Conservation (phyloP, 345 rosid species). For the Microthlaspi erraticum region DNA sequence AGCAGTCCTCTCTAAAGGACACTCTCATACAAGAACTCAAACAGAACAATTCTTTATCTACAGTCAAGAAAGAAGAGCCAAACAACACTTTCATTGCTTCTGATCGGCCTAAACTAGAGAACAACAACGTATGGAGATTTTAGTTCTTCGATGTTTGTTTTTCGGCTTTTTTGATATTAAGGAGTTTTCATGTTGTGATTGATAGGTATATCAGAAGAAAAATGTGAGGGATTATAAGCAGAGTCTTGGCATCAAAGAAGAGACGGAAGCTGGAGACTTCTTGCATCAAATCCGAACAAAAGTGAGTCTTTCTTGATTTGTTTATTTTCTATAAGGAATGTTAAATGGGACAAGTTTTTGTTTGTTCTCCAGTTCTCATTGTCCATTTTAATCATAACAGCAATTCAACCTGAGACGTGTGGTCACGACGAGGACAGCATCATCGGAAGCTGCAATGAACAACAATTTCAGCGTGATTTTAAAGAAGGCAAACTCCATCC, state of each 20-base stretch:
- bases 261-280: slow-evolving; percentile 73
- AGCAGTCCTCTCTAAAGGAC: slow-evolving; percentile 43
- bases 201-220: slow-evolving; percentile 45
- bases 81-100: slow-evolving; percentile 40
- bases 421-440: slow-evolving; percentile 45
- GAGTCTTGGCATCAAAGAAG: slow-evolving; percentile 45
- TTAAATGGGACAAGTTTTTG: too few relatives aligned
- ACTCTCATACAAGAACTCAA: slow-evolving; percentile 29
- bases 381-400: slow-evolving; percentile 57
- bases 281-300: slow-evolving; percentile 80
- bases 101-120: slow-evolving; percentile 41
- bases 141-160: not conserved
- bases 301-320: too few relatives aligned
- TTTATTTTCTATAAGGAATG: too few relatives aligned
- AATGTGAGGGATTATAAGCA: slow-evolving; percentile 49
- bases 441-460: slow-evolving; percentile 50
- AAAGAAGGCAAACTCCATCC: slow-evolving; percentile 89
- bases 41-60: slow-evolving; percentile 40
- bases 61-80: slow-evolving; percentile 45
- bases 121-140: slow-evolving; percentile 43
- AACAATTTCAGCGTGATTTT: slow-evolving; percentile 69
- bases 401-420: slow-evolving; percentile 73
- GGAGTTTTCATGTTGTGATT: slow-evolving; percentile 26
- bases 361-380: too few relatives aligned
- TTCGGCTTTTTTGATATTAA: not conserved